phyloP scores from a whole-genome alignment of 2,329 filamentous ascomycete genomes.

The Fusarium coffeatum region DNA sequence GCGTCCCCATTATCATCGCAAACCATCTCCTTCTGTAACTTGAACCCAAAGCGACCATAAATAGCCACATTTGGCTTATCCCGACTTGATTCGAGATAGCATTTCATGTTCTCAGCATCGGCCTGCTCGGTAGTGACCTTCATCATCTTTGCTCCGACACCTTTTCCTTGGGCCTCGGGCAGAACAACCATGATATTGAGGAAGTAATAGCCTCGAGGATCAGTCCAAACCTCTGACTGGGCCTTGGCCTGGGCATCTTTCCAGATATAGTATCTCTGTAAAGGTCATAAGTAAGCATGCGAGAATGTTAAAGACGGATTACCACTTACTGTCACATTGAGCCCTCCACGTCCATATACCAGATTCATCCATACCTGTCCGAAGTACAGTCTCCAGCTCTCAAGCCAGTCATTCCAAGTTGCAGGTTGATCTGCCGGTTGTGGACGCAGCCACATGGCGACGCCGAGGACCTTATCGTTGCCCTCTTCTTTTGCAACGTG shows the following conservation, averaged over 20 bases:
- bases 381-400: conserved; percentile 73
- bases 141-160: conserved; percentile 74
- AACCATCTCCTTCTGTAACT: conserved; percentile 71
- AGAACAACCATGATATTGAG: conserved; percentile 79
- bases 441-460: conserved; percentile 78
- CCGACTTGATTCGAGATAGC: conserved; percentile 78
- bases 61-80: conserved; percentile 76
- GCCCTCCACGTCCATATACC: conserved; percentile 74
- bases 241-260: conserved; percentile 72
- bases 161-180: conserved; percentile 72
- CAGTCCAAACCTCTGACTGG: conserved; percentile 72
- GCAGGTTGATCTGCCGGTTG: conserved; percentile 58
- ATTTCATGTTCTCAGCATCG: conserved; percentile 71
- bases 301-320: rapidly evolving
- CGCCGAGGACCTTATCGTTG: conserved; percentile 69
- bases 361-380: conserved; percentile 75
- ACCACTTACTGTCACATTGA: conserved; percentile 66
- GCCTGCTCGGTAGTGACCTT: conserved; percentile 71
- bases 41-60: conserved; percentile 77
- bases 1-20: conserved; percentile 71
- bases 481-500: conserved; percentile 73
- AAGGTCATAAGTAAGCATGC: neutral
- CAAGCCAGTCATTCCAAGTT: conserved; percentile 71
- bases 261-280: conserved; percentile 76
- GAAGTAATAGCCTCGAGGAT: conserved; percentile 77